Conservation (phyloP, 2,329 filamentous ascomycete species). For the Aspergillus quadricinctus region DNA sequence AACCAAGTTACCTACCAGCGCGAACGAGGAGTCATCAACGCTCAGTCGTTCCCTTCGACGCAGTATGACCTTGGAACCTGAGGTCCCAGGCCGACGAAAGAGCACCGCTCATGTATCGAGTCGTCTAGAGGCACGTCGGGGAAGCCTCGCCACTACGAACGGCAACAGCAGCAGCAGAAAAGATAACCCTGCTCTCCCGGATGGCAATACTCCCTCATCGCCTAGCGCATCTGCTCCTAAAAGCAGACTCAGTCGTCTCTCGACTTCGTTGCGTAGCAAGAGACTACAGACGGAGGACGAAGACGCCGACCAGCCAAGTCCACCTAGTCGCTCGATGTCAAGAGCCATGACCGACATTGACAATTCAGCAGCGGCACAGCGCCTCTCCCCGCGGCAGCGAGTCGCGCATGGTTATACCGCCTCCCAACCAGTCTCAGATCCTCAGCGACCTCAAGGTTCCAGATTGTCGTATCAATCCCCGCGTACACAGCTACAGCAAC, state of each 20-base stretch:
- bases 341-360: conserved; percentile 42
- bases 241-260: conserved; percentile 38
- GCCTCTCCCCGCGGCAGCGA: conserved; percentile 31
- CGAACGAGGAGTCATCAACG: conserved; percentile 22
- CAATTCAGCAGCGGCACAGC: conserved; percentile 24
- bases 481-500: conserved; percentile 21
- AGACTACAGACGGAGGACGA: conserved; percentile 36
- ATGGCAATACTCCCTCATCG: conserved; percentile 9
- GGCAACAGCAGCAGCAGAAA: conserved; percentile 4
- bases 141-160: conserved; percentile 30
- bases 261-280: conserved; percentile 36
- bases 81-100: conserved; percentile 23
- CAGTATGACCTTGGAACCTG: conserved; percentile 37
- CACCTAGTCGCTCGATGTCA: conserved; percentile 35
- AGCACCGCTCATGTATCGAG: conserved; percentile 26
- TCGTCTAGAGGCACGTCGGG: conserved; percentile 38
- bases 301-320: conserved; percentile 24
- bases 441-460: conserved; percentile 20
- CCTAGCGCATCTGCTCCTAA: conserved; percentile 23
- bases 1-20: conserved; percentile 18
- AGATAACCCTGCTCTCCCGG: not conserved
- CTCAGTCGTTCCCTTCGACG: conserved; percentile 33
- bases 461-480: conserved; percentile 20
- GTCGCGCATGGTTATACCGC: conserved; percentile 25
- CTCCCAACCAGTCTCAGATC: conserved; percentile 21